Evolutionary conservation across 2,329 filamentous ascomycete species (phyloP), one percentile per base, ranked within the genome.

Genomic region (Pseudogymnoascus sp.): DNA sequence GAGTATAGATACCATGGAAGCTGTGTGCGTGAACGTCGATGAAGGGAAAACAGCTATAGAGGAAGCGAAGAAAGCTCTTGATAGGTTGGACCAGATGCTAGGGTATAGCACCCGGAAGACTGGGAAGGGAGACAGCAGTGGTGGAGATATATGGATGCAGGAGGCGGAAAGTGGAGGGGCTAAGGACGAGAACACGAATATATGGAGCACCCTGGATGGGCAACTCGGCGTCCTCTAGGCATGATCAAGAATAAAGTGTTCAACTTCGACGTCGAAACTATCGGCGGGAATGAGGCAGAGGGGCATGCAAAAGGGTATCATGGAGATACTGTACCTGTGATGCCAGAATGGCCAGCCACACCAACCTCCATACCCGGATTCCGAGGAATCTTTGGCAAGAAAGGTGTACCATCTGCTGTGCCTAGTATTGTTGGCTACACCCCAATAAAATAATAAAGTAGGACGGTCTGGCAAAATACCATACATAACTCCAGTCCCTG

Each of bases 11-110:
- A 85, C 81, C 0, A 77, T 86, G 10, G 84, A 87, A 68, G 73
- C 76, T 7, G 82, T 88, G 10, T 81, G 82, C 7, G 84, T 86
- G 69, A 83, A 80, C 65, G 78, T 88, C 2, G 84, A 88, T 61
- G 76, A 79, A 61, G 85, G 85, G 0, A 81, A 85, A 67, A 69
- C 81, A 11, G 82, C 82, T 2, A 73, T 88, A 19, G 82, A 84
- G 62, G 77, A 77, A 16, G 81, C 82, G 11, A 80, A 81, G 70
- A 73, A 77, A 60, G 74, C 75, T 1, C 68, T 88, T 2, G 74
- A 40, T 74, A 87, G 6, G 70, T 86, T 7, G 80, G 81, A 0
- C 35, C 65, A 37, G 59, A 65, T 26, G 22, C 4, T 28, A 61
- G 63, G 22, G 28, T 22, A 16, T 14, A 46, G 31, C 16, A 10